phyloP scores from a whole-genome alignment of 2,329 filamentous ascomycete genomes.

The Aureobasidium sp. region DNA sequence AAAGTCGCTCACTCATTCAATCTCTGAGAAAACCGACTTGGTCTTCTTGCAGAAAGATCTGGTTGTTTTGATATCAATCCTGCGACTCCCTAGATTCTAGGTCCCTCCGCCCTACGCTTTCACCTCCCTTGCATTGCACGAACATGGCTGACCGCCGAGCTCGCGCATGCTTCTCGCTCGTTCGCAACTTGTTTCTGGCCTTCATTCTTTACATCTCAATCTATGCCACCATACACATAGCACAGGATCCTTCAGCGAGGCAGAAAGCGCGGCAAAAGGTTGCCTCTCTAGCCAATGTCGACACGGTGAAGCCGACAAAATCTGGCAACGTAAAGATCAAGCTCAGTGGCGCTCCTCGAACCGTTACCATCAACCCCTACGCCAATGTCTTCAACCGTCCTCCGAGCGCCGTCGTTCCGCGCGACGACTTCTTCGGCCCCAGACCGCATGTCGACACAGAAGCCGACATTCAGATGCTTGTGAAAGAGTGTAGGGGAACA shows the following conservation, averaged over 20 bases:
- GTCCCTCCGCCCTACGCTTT: no score
- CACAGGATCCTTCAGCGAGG: conserved; percentile 31
- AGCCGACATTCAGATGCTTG: conserved; percentile 43
- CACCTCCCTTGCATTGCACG: not conserved
- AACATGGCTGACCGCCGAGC: conserved; percentile 3
- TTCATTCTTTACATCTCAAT: conserved; percentile 33
- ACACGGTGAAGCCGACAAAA: conserved; percentile 33
- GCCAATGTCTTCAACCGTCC: conserved; percentile 48
- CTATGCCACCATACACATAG: conserved; percentile 32
- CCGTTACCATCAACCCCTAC: conserved; percentile 40
- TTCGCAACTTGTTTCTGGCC: conserved; percentile 37
- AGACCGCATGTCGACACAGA: conserved; percentile 45
- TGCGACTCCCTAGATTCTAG: not conserved
- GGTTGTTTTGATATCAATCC: not conserved
- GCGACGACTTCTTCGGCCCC: conserved; percentile 44
- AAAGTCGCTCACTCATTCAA: not conserved
- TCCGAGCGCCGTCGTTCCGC: conserved; percentile 39
- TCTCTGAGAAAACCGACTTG: not conserved
- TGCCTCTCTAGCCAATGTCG: conserved; percentile 30
- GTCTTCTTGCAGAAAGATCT: not conserved
- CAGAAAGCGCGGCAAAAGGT: conserved; percentile 34
- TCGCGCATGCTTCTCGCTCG: conserved; percentile 11
- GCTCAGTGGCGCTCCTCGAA: conserved; percentile 31
- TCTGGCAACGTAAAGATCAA: conserved; percentile 32
- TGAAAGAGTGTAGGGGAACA: conserved; percentile 45